phyloP scores from a whole-genome alignment of 208 protist species.

The Vickermania ingenoplastis region DNA sequence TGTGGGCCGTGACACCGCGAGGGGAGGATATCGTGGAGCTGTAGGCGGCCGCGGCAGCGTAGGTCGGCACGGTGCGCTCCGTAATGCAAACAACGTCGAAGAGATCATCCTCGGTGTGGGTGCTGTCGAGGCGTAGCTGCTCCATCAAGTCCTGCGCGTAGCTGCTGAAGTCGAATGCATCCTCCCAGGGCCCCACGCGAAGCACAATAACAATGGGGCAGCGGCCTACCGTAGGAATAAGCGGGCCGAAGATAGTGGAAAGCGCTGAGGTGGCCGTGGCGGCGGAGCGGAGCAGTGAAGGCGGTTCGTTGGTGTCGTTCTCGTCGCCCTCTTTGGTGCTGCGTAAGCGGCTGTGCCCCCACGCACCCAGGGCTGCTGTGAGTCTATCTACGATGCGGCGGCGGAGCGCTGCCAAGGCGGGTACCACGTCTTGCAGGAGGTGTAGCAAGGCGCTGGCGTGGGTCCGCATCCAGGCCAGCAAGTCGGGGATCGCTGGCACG shows the following conservation, averaged over 20 bases:
- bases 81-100: slow-evolving; percentile 24
- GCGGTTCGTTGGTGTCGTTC: too few relatives aligned
- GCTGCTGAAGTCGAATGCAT: neutral
- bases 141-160: slow-evolving; percentile 23
- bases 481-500: too few relatives aligned
- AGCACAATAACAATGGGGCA: neutral
- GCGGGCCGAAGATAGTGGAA: neutral
- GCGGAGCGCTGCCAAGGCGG: too few relatives aligned
- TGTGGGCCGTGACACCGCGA: neutral
- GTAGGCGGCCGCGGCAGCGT: neutral
- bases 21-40: neutral
- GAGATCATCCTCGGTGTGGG: slow-evolving; percentile 31
- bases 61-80: neutral
- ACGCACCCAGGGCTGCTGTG: too few relatives aligned
- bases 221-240: neutral
- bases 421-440: too few relatives aligned
- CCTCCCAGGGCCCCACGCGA: neutral
- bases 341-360: too few relatives aligned
- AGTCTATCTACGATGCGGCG: too few relatives aligned
- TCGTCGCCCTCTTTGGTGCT: too few relatives aligned
- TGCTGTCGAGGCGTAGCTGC: slow-evolving; percentile 33
- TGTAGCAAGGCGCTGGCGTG: too few relatives aligned
- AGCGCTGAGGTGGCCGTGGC: slow-evolving; percentile 6
- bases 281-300: slow-evolving; percentile 26
- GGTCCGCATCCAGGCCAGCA: too few relatives aligned